Conservation (phyloP, 345 rosid species). For the Noccaea caerulescens region DNA sequence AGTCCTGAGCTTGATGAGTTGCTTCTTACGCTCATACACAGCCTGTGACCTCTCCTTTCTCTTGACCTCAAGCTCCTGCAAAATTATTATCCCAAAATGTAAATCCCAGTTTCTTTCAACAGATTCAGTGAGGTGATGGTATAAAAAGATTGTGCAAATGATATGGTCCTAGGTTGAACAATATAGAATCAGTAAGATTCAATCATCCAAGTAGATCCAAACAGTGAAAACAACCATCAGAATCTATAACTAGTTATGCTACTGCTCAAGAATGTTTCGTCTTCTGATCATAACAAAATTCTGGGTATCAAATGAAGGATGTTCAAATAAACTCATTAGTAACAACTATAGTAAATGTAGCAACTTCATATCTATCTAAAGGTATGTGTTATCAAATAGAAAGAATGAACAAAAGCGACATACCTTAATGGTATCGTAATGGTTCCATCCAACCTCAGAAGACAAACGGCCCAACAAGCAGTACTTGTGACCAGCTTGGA, state of each 20-base stretch:
- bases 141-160: neutral
- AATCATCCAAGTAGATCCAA: neutral
- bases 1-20: constrained; percentile 65
- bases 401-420: constrained; percentile 5
- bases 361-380: neutral
- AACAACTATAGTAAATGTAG: neutral
- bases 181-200: neutral
- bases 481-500: constrained; percentile 80
- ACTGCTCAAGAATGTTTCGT: neutral
- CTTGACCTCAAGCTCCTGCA: constrained; percentile 80
- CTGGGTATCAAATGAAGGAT: neutral
- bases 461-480: constrained; percentile 77
- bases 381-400: neutral
- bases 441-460: constrained; percentile 89
- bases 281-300: neutral
- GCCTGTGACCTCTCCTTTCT: constrained; percentile 78
- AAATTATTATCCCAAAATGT: neutral
- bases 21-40: constrained; percentile 82
- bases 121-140: neutral
- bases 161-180: neutral
- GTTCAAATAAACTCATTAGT: neutral
- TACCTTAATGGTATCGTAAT: constrained; percentile 83
- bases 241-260: neutral
- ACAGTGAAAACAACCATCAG: neutral
- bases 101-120: neutral